phyloP scores from a whole-genome alignment of 257 asterid genomes.

The Cynanchum wilfordii region DNA sequence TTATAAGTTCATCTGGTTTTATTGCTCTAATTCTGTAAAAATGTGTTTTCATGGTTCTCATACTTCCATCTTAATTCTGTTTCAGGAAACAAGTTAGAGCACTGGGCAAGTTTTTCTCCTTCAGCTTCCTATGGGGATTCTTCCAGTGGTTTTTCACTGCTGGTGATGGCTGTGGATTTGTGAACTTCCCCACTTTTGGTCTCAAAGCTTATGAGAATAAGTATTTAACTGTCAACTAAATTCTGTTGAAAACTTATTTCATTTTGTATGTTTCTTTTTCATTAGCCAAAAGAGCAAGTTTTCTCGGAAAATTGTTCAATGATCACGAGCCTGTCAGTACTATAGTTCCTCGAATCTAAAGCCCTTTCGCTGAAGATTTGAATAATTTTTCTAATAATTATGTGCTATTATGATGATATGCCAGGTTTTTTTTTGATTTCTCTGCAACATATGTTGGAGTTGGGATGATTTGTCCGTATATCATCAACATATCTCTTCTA shows the following conservation, averaged over 20 bases:
- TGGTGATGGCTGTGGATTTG: slow-evolving; percentile 81
- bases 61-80: slow-evolving; percentile 14
- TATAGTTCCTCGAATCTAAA: neutral
- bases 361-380: neutral
- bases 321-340: neutral
- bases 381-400: neutral
- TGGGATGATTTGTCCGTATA: slow-evolving; percentile 93
- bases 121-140: slow-evolving; percentile 96
- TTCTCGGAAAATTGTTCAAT: neutral
- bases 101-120: slow-evolving; percentile 80
- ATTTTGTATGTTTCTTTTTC: neutral
- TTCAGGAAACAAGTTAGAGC: slow-evolving; percentile 82
- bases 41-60: neutral
- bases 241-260: neutral
- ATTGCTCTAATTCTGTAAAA: neutral
- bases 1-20: neutral
- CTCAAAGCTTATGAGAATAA: slow-evolving; percentile 71
- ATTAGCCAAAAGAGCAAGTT: neutral
- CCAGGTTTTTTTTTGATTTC: slow-evolving; percentile 89
- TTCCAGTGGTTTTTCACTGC: slow-evolving; percentile 96
- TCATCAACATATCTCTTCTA: slow-evolving; percentile 78
- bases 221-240: slow-evolving; percentile 22
- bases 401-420: neutral
- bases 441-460: slow-evolving; percentile 96
- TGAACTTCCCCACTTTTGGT: slow-evolving; percentile 76